Base-by-base conservation (phyloP, 306 rosid genomes). In the Spatholobus suberectus region DNA sequence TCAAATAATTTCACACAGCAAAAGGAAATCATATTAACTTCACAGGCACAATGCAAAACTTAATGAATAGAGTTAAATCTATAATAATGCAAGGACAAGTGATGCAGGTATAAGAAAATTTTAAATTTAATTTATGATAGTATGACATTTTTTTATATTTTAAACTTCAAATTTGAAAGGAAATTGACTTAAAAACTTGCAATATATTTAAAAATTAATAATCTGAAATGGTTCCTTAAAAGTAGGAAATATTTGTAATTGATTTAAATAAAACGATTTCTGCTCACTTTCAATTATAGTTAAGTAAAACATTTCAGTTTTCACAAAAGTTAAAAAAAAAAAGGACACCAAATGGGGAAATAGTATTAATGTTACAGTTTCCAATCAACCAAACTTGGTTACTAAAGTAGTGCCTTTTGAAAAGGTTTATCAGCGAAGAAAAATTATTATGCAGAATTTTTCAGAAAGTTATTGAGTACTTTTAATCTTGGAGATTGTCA, bases 1-100 rank as follows among this genome's bases (percentile, higher is more conserved):
- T 81, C 15, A 35, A 59, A 87, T 10, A 72, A 65, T 70, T 80
- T 49, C 21, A 61, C 34, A 27, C 20, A 18, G 63, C 46, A 18
- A 14, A 61, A 32, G 57, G 17, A 72, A 61, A 51, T 67, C 41
- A 12, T 13, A 54, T 75, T 43, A 23, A 44, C 40, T 58, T 67
- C 58, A 70, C 65, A 73, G 37, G 74, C 37, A 32, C 44, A 14
- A 67, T 26, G 75, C 65, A 68, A 78, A 49, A 55, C 15, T 61
- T 26, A 68, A 55, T 27, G 18, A 55, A 62, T 49, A 62, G 27
- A 23, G 37, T 62, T 73, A 13, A 47, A 21, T 57, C 20, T 52
- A 40, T 43, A 14, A 18, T 29, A 29, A 29, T 29, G 32, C 32
- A 29, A 29, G 32, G 1, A 29, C 2, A 27, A 35, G 75, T 7